Conservation (phyloP, 2,329 filamentous ascomycete genomes). For the Dryadomyces quercivorus region DNA sequence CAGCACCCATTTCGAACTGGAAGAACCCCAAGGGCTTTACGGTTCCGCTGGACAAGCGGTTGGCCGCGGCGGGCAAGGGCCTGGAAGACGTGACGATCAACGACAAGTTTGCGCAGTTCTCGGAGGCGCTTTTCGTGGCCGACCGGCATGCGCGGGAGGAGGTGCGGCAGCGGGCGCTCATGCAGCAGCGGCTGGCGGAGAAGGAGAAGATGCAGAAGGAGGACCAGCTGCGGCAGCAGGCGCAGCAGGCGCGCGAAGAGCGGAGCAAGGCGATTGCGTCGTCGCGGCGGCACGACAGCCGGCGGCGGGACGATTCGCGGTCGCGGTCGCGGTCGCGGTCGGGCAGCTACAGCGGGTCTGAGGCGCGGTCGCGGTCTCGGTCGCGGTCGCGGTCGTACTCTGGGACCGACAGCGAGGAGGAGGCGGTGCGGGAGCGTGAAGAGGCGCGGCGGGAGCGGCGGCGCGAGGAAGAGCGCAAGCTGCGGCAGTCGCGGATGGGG, state of each 20-base stretch:
- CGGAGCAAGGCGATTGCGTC: conserved; percentile 37
- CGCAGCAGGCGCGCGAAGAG: conserved; percentile 85
- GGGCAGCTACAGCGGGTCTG: conserved; percentile 15
- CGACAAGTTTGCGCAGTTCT: conserved; percentile 95
- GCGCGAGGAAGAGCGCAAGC: conserved; percentile 74
- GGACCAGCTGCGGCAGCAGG: conserved; percentile 75
- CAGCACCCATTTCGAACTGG: conserved; percentile 83
- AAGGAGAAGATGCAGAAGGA: conserved; percentile 95
- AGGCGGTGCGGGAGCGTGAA: conserved; percentile 64
- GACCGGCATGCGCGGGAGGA: conserved; percentile 93
- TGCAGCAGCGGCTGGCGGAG: conserved; percentile 93
- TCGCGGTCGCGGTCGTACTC: conserved; percentile 31
- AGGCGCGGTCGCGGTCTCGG: conserved; percentile 33
- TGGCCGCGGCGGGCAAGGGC: conserved; percentile 85
- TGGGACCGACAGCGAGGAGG: conserved; percentile 46
- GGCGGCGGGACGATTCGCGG: conserved; percentile 6
- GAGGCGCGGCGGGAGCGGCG: conserved; percentile 64
- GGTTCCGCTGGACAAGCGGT: conserved; percentile 84
- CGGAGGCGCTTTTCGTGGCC: conserved; percentile 86
- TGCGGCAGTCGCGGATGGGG: conserved; percentile 91
- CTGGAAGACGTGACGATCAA: conserved; percentile 93
- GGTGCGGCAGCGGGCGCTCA: conserved; percentile 78
- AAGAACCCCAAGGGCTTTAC: conserved; percentile 99
- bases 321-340: conserved; percentile 25
- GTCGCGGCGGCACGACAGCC: conserved; percentile 12